Evolutionary conservation across 345 rosid genomes (phyloP).

Genomic region (Xanthoceras sorbifolium): DNA sequence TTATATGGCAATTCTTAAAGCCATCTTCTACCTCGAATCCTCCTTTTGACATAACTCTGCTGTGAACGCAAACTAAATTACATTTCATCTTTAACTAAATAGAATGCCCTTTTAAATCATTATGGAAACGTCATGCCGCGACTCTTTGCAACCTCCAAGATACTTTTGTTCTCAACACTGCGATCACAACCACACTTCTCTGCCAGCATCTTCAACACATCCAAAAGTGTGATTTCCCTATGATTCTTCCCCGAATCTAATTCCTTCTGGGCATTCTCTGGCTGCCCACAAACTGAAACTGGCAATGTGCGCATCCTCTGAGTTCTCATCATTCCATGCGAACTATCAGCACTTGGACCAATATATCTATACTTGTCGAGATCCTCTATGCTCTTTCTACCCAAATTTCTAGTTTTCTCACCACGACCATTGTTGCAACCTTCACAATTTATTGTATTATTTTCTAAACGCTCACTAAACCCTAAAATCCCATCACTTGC

Average conservation of each 20-base stretch:
- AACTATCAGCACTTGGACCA: neutral
- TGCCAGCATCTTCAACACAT: conserved; percentile 31
- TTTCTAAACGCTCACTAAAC: neutral
- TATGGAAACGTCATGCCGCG: conserved; percentile 27
- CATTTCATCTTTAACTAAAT: neutral
- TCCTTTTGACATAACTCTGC: neutral
- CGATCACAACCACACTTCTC: conserved; percentile 11
- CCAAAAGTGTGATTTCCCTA: conserved; percentile 18
- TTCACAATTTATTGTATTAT: neutral
- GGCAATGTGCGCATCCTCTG: conserved; percentile 31
- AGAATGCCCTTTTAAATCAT: neutral
- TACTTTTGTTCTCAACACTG: conserved; percentile 9
- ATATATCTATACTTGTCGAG: conserved; percentile 29
- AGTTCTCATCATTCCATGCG: neutral
- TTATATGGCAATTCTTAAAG: neutral
- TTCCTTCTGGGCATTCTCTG: conserved; percentile 9
- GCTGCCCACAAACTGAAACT: conserved; percentile 11
- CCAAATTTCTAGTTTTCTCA: neutral
- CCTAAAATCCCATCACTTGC: conserved; percentile 4
- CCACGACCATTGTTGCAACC: neutral
- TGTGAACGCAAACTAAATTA: neutral
- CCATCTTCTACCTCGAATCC: neutral
- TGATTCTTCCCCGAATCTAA: neutral
- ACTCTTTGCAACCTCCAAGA: conserved; percentile 32
- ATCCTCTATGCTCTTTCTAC: conserved; percentile 20